Evolutionary conservation across 768 basidiomycete genomes (phyloP), one percentile per base, ranked within the genome.

Genomic region (Podaxis rugospora): DNA sequence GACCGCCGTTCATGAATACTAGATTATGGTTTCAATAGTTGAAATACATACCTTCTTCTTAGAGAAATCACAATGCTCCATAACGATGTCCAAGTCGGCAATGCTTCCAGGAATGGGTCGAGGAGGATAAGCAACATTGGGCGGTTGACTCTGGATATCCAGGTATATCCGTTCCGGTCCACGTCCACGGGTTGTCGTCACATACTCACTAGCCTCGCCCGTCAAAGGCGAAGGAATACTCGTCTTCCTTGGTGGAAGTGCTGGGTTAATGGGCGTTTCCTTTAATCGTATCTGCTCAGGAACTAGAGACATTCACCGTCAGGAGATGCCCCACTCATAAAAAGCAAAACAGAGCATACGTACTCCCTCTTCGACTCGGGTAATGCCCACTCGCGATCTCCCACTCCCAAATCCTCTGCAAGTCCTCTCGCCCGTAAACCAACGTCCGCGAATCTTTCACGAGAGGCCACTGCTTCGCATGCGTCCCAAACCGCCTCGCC

Each of bases 361-460:
- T 73, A 93, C 95, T 83, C 66, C 81, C 80, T 59, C 84, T 81
- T 57, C 83, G 80, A 74, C 92, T 95, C 7, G 96, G 96, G 78
- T 94, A 94, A 75, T 97, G 95, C 0, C 97, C 97, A 64, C 92
- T 92, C 35, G 85, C 78, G 59, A 98, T 83, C 75, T 99, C 96
- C 95, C 95, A 98, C 62, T 87, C 80, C 95, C 95, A 98, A 72
- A 99, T 92, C 59, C 88, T 81, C 68, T 90, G 91, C 44, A 97
- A 70, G 68, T 98, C 94, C 60, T 90, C 85, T 51, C 87, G 80
- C 59, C 79, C 78, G 68, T 83, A 93, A 37, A 94, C 84, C 28
- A 94, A 80, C 7, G 92, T 92, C 16, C 76, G 72, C 51, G 80
- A 74, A 49, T 61, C 59, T 35, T 55, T 61, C 35, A 25, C 14